These are phyloP conservation scores for Candida pseudoglaebosa DNA, from an alignment of 805 yeast genomes.

Conservation along the genomic window DNA sequence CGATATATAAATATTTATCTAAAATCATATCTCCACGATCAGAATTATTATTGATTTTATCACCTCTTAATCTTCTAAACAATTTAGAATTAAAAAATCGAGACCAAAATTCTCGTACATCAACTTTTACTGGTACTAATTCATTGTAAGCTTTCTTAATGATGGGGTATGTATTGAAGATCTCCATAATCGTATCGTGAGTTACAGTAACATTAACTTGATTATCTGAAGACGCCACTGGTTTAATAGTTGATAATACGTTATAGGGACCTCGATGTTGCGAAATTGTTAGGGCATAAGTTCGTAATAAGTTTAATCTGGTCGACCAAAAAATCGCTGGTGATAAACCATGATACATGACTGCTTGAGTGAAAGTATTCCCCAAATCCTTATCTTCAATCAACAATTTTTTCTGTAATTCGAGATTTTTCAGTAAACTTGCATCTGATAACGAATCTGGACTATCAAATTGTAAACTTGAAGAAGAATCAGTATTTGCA, in stretches of 20 bases:
- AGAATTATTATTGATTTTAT: conserved; percentile 60
- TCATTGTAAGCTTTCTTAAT: conserved; percentile 87
- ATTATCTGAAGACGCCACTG: conserved; percentile 89
- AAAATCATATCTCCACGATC: conserved; percentile 81
- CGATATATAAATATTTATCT: conserved; percentile 76
- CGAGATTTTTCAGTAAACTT: conserved; percentile 63
- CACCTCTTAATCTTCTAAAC: conserved; percentile 86
- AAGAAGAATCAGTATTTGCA: conserved; percentile 7
- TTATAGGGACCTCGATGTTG: conserved; percentile 93
- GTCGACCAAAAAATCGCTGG: conserved; percentile 87
- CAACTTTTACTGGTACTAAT: conserved; percentile 73
- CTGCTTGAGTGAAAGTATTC: conserved; percentile 81
- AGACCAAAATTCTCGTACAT: conserved; percentile 95
- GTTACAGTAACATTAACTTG: conserved; percentile 91
- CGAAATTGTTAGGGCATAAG: conserved; percentile 77
- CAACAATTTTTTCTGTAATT: conserved; percentile 74
- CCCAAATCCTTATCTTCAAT: conserved; percentile 65
- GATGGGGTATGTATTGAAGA: conserved; percentile 89
- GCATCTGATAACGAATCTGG: conserved; percentile 32
- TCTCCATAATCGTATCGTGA: conserved; percentile 82
- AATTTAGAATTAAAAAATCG: conserved; percentile 88
- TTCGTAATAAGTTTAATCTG: conserved; percentile 71
- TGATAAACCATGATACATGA: conserved; percentile 69
- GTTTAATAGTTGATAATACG: conserved; percentile 88
- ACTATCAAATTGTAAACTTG: conserved; percentile 17